These are phyloP conservation scores for Phoenix roebelenii DNA, from an alignment of 176 grass and related monocot genomes.

Conservation along the genomic window DNA sequence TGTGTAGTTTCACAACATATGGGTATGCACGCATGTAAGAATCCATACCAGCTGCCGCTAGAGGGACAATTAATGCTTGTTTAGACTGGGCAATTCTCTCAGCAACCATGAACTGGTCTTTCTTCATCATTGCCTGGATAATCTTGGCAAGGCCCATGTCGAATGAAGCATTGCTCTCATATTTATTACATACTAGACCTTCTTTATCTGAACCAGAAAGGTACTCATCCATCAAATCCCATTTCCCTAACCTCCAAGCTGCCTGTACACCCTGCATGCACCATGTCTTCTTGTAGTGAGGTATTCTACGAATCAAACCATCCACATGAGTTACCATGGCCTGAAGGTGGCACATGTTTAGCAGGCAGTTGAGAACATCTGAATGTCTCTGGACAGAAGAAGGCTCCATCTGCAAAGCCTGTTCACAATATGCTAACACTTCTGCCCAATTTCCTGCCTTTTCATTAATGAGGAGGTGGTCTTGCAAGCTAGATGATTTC, in stretches of 20 bases:
- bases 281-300: constrained; percentile 78
- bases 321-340: constrained; percentile 96
- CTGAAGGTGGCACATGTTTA: constrained; percentile 96
- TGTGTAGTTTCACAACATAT: constrained; percentile 93
- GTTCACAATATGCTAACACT: constrained; percentile 87
- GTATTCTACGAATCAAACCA: constrained; percentile 68
- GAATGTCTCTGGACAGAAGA: constrained; percentile 91
- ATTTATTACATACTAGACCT: constrained; percentile 32
- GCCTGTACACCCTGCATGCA: constrained; percentile 95
- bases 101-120: constrained; percentile 69
- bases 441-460: constrained; percentile 96
- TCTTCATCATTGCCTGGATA: constrained; percentile 94
- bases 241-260: constrained; percentile 91
- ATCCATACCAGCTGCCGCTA: constrained; percentile 95
- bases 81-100: constrained; percentile 81
- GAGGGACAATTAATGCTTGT: constrained; percentile 73
- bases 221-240: constrained; percentile 97
- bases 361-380: constrained; percentile 90
- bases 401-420: constrained; percentile 86
- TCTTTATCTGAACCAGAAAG: constrained; percentile 57
- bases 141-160: constrained; percentile 96
- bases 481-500: constrained; percentile 83
- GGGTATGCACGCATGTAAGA: constrained; percentile 98
- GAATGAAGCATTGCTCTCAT: constrained; percentile 78
- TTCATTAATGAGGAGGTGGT: constrained; percentile 94